A percentile compares a stretch with the other conserved stretches of the same genome.
Conservation (phyloP, 768 basidiomycete genomes). For the Lanmaoa pseudosensibilis region DNA sequence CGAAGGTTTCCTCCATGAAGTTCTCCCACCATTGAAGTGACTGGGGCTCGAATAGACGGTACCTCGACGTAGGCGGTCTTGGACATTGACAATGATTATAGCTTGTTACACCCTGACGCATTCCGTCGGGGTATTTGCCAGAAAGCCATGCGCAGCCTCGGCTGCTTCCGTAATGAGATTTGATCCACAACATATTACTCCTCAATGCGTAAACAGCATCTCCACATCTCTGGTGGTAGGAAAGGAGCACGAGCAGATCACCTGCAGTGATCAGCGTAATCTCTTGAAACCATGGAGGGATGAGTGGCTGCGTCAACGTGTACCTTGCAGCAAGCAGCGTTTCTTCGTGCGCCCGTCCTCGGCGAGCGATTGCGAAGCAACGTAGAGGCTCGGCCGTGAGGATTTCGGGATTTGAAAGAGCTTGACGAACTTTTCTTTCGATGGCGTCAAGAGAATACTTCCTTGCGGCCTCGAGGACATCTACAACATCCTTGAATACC, state of each 20-base stretch:
- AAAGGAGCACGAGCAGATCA: slow-evolving; percentile 27
- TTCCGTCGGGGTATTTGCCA: too few species aligned
- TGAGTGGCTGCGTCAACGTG: slow-evolving; percentile 27
- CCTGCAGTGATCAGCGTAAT: slow-evolving; percentile 26
- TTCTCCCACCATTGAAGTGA: slow-evolving; percentile 18
- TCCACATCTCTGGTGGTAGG: slow-evolving; percentile 19
- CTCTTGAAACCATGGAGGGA: slow-evolving; percentile 25
- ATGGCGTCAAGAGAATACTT: slow-evolving; percentile 21
- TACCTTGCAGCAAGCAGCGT: slow-evolving; percentile 30
- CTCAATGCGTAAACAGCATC: slow-evolving; percentile 7
- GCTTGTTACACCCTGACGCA: too few species aligned
- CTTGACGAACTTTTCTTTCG: slow-evolving; percentile 18
- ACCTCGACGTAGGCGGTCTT: background rate
- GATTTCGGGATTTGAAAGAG: slow-evolving; percentile 18
- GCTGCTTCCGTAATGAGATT: slow-evolving; percentile 4
- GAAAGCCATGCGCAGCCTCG: background rate
- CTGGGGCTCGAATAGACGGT: background rate
- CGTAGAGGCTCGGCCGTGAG: slow-evolving; percentile 25
- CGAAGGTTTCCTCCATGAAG: slow-evolving; percentile 16
- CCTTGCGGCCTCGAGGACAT: slow-evolving; percentile 14
- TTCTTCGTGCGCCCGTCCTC: slow-evolving; percentile 22
- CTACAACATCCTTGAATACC: background rate
- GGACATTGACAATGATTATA: background rate
- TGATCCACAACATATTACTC: slow-evolving; percentile 13
- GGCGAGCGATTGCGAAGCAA: slow-evolving; percentile 34